A percentile compares a stretch with the other conserved stretches of the same genome.
These are phyloP conservation scores for Talaromyces sp. DNA, from an alignment of 2,329 filamentous ascomycete genomes.

Conservation along the genomic window DNA sequence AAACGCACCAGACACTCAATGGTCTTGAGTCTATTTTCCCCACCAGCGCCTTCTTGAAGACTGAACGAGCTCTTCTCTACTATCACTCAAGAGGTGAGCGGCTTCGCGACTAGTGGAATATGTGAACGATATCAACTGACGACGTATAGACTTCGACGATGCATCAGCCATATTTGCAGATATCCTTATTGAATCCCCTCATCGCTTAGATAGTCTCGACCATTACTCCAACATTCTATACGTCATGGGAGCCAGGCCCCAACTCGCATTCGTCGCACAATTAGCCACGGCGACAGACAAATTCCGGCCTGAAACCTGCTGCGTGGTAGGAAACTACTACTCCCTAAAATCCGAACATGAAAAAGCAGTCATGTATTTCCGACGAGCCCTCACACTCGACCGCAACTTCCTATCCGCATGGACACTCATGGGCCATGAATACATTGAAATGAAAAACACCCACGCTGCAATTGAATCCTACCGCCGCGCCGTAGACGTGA, in stretches of 20 bases:
- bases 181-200: slow-evolving; percentile 63
- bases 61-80: slow-evolving; percentile 79
- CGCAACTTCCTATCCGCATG: slow-evolving; percentile 89
- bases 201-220: slow-evolving; percentile 83
- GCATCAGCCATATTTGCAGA: slow-evolving; percentile 65
- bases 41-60: slow-evolving; percentile 81
- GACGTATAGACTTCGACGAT: slow-evolving; percentile 57
- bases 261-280: slow-evolving; percentile 88
- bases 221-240: slow-evolving; percentile 98
- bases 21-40: slow-evolving; percentile 84
- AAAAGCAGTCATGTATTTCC: slow-evolving; percentile 97
- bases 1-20: slow-evolving; percentile 70
- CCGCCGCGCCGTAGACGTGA: slow-evolving; percentile 89
- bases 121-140: background rate
- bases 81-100: slow-evolving; percentile 75
- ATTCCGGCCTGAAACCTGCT: slow-evolving; percentile 94
- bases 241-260: slow-evolving; percentile 82
- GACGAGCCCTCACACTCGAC: slow-evolving; percentile 85
- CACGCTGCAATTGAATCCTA: slow-evolving; percentile 98
- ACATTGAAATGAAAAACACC: slow-evolving; percentile 97
- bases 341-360: slow-evolving; percentile 91
- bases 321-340: slow-evolving; percentile 97
- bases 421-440: slow-evolving; percentile 99
- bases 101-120: background rate
- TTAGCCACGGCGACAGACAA: slow-evolving; percentile 89